Conservation (phyloP, 805 yeast species). For the Wickerhamiella spandovensis region DNA sequence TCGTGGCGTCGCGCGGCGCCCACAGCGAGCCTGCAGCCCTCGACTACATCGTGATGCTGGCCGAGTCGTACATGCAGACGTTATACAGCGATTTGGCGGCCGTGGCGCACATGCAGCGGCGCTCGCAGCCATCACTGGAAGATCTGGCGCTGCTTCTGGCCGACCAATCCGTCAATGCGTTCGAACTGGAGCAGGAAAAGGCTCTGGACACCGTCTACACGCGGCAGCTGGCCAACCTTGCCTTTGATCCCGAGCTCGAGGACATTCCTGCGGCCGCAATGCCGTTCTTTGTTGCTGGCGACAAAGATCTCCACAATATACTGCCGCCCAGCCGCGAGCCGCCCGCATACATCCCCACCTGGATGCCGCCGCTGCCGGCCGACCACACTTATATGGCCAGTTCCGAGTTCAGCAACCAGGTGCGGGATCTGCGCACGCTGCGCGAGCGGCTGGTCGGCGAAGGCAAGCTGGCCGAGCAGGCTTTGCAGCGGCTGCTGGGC, state of each 20-base stretch:
- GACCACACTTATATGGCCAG: conserved; percentile 82
- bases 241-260: conserved; percentile 21
- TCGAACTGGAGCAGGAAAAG: conserved; percentile 22
- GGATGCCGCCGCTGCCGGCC: conserved; percentile 86
- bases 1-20: conserved; percentile 12
- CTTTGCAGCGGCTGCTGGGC: conserved; percentile 46
- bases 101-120: conserved; percentile 23
- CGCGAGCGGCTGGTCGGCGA: conserved; percentile 66
- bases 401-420: conserved; percentile 47
- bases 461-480: conserved; percentile 66
- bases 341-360: conserved; percentile 44
- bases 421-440: conserved; percentile 57
- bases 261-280: conserved; percentile 31
- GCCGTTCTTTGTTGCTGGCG: conserved; percentile 41
- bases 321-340: conserved; percentile 37
- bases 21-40: conserved; percentile 17
- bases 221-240: conserved; percentile 17
- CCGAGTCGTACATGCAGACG: conserved; percentile 22
- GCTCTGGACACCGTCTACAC: conserved; percentile 10
- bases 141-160: conserved; percentile 24
- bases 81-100: conserved; percentile 19
- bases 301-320: conserved; percentile 38
- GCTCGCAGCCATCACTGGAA: conserved; percentile 22
- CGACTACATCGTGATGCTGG: conserved; percentile 21
- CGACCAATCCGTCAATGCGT: conserved; percentile 19